Evolutionary conservation across 164 flowering plant genomes (phyloP).

Genomic region (Magnolia changhungtana): DNA sequence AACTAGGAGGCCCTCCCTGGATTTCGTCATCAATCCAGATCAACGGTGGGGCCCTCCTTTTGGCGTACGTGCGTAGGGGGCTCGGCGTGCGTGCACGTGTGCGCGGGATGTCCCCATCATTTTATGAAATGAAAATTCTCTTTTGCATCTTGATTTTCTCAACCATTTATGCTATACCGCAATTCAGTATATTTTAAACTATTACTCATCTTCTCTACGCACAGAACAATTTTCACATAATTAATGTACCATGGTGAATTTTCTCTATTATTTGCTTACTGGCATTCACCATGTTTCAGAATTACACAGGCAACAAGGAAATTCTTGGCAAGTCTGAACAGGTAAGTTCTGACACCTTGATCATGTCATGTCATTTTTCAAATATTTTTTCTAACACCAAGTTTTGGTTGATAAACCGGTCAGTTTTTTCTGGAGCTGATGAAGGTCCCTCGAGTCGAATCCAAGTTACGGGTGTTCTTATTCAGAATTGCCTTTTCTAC

Average conservation of each 20-base stretch:
- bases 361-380: not conserved
- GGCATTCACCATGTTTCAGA: constrained; percentile 43
- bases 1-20: too few species aligned
- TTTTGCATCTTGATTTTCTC: not conserved
- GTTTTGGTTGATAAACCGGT: constrained; percentile 12
- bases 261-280: constrained; percentile 7
- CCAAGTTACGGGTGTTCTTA: constrained; percentile 94
- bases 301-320: constrained; percentile 72
- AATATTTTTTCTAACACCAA: constrained; percentile 9
- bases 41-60: too few species aligned
- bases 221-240: not conserved
- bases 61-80: too few species aligned
- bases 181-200: not conserved
- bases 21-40: too few species aligned
- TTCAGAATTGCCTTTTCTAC: constrained; percentile 76
- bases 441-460: constrained; percentile 96
- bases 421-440: constrained; percentile 97
- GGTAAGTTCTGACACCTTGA: constrained; percentile 37
- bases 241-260: not conserved
- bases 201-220: not conserved
- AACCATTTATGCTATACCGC: not conserved
- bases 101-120: not conserved
- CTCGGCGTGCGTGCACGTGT: too few species aligned
- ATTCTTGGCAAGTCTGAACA: constrained; percentile 97
- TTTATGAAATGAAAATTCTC: not conserved